phyloP scores from a whole-genome alignment of 2,329 filamentous ascomycete genomes.

The Dactylellina haptotyla region DNA sequence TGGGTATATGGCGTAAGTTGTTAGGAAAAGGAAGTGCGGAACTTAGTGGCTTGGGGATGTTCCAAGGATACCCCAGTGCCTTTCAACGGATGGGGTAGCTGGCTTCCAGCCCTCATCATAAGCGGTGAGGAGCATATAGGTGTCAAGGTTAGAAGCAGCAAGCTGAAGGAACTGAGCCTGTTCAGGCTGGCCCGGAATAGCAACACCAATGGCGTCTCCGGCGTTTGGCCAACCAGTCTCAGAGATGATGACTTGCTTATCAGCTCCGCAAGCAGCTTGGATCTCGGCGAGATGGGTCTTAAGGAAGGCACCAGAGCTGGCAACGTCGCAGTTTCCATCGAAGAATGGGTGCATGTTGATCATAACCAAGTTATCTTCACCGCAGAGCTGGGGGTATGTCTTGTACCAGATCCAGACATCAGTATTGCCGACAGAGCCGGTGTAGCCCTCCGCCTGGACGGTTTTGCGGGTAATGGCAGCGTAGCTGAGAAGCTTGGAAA shows the following conservation, averaged over 20 bases:
- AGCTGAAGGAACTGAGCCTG: slow-evolving; percentile 74
- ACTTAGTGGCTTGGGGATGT: slow-evolving; percentile 33
- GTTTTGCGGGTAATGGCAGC: slow-evolving; percentile 66
- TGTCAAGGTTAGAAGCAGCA: slow-evolving; percentile 63
- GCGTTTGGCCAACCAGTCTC: slow-evolving; percentile 85
- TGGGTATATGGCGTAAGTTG: slow-evolving; percentile 42
- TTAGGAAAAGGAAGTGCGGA: neutral
- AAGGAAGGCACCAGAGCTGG: slow-evolving; percentile 74
- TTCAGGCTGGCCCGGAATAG: slow-evolving; percentile 74
- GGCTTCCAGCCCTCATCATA: slow-evolving; percentile 84
- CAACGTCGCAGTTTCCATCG: slow-evolving; percentile 71
- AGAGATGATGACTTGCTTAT: slow-evolving; percentile 76
- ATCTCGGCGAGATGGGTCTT: slow-evolving; percentile 63
- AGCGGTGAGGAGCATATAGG: slow-evolving; percentile 77
- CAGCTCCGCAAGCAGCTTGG: slow-evolving; percentile 28
- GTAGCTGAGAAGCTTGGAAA: slow-evolving; percentile 66
- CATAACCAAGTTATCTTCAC: slow-evolving; percentile 78
- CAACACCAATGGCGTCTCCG: slow-evolving; percentile 74
- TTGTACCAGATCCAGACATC: slow-evolving; percentile 71
- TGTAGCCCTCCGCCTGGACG: slow-evolving; percentile 73
- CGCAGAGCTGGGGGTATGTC: slow-evolving; percentile 71
- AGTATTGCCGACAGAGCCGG: slow-evolving; percentile 78
- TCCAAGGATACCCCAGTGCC: slow-evolving; percentile 75
- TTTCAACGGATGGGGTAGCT: slow-evolving; percentile 72
- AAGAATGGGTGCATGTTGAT: slow-evolving; percentile 88